Percentiles rank a stretch among this genome's conserved stretches.
These are phyloP conservation scores for Ascodesmis nigricans DNA, from an alignment of 495 filamentous ascomycete genomes.

Conservation along the genomic window DNA sequence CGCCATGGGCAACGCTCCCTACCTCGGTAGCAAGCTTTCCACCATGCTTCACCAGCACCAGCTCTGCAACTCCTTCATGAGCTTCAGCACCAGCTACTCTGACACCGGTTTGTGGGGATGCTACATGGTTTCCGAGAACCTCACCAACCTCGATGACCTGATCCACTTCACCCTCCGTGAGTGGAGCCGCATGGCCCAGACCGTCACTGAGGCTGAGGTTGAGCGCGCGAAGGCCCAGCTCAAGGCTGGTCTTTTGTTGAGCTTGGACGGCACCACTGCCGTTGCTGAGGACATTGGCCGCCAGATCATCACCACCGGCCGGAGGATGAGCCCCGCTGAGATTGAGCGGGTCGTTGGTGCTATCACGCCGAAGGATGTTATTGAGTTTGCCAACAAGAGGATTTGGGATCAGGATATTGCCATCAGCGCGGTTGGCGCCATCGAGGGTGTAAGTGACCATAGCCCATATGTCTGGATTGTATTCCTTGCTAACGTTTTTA, in stretches of 20 bases:
- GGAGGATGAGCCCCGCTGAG: constrained; percentile 74
- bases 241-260: constrained; percentile 91
- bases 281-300: constrained; percentile 96
- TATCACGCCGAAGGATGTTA: constrained; percentile 91
- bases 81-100: constrained; percentile 97
- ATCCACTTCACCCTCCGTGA: constrained; percentile 96
- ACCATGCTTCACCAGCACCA: constrained; percentile 75
- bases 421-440: constrained; percentile 70
- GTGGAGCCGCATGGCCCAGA: constrained; percentile 78
- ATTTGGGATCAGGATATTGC: constrained; percentile 96
- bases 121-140: constrained; percentile 84
- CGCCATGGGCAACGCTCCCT: constrained; percentile 87
- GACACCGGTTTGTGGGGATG: constrained; percentile 99
- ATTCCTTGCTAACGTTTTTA: constrained; percentile 5
- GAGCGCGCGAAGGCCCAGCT: constrained; percentile 98
- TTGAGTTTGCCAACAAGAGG: constrained; percentile 73
- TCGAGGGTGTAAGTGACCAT: constrained; percentile 44
- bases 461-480: neutral
- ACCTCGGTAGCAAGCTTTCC: constrained; percentile 95
- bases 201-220: constrained; percentile 70
- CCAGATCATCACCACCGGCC: constrained; percentile 91
- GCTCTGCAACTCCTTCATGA: constrained; percentile 98
- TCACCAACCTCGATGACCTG: constrained; percentile 74
- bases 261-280: constrained; percentile 89
- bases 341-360: constrained; percentile 72